A percentile compares a stretch with the other conserved stretches of the same genome.
Evolutionary conservation across 805 yeast genomes (phyloP).

Genomic region (Sugiyamaella valdiviana): DNA sequence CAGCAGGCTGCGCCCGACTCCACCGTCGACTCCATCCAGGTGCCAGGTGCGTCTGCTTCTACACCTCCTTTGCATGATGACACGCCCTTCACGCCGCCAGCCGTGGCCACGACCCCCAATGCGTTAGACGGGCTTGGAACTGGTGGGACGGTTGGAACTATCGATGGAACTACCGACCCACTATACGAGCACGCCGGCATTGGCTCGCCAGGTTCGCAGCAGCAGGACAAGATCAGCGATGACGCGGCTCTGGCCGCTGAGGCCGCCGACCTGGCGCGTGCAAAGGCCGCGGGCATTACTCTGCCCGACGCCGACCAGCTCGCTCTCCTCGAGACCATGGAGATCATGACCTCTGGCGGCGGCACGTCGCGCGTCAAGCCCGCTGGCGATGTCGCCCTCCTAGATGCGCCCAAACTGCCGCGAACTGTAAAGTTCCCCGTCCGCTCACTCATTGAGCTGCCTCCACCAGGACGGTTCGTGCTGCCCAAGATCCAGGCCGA

Average conservation of each 20-base stretch:
- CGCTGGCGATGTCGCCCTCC: constrained; percentile 1
- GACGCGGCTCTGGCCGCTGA: neutral
- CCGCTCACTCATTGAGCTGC: constrained; percentile 7
- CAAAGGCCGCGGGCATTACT: too few relatives aligned
- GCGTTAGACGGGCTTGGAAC: too few relatives aligned
- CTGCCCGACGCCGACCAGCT: neutral
- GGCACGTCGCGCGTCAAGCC: constrained; percentile 11
- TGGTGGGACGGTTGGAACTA: too few relatives aligned
- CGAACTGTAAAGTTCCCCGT: constrained; percentile 17
- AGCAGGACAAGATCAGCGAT: too few relatives aligned
- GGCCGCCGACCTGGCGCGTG: neutral
- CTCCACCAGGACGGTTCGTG: constrained; percentile 2
- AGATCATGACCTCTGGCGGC: constrained; percentile 14
- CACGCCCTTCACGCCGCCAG: too few relatives aligned
- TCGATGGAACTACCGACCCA: too few relatives aligned
- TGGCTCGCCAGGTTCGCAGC: neutral
- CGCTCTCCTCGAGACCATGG: neutral
- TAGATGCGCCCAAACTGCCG: constrained; percentile 10
- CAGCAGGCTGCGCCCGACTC: neutral
- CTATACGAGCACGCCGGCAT: neutral
- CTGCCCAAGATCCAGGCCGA: neutral
- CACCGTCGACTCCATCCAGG: neutral
- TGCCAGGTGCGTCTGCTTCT: neutral
- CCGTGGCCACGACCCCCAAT: too few relatives aligned
- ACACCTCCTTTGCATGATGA: too few relatives aligned